These are phyloP conservation scores for Aspergillus wentii DNA, from an alignment of 495 filamentous ascomycete species.

Conservation along the genomic window DNA sequence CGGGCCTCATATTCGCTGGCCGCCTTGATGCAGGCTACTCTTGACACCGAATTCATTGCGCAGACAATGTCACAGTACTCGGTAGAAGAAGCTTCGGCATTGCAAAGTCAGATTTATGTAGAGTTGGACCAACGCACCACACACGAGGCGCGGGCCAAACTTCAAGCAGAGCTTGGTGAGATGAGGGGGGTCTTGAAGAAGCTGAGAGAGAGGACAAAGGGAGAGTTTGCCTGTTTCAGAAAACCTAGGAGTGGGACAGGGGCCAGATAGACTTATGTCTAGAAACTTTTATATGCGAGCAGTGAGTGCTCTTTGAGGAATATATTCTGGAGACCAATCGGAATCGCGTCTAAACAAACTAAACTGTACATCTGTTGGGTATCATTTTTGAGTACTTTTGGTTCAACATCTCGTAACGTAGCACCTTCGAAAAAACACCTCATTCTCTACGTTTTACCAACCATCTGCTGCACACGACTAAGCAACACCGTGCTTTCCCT, in stretches of 20 bases:
- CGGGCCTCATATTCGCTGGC: constrained; percentile 65
- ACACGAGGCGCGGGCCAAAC: constrained; percentile 67
- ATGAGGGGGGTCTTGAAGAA: constrained; percentile 82
- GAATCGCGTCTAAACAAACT: background rate
- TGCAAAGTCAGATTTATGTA: constrained; percentile 84
- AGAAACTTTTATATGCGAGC: background rate
- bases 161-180: constrained; percentile 83
- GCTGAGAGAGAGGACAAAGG: constrained; percentile 74
- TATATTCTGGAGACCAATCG: too few relatives aligned
- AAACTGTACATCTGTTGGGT: constrained; percentile 12
- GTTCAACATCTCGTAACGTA: constrained; percentile 1
- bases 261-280: constrained; percentile 16
- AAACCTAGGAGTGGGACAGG: constrained; percentile 33
- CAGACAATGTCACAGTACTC: constrained; percentile 88
- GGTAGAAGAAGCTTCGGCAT: constrained; percentile 70
- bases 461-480: constrained; percentile 71
- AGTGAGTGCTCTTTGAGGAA: too few relatives aligned
- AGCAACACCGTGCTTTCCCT: constrained; percentile 79
- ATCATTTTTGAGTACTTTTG: constrained; percentile 15
- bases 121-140: constrained; percentile 83
- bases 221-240: constrained; percentile 79
- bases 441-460: constrained; percentile 38
- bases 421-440: constrained; percentile 15
- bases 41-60: constrained; percentile 94
- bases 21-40: constrained; percentile 91